These are phyloP conservation scores for Yamadazyma oceani DNA, from an alignment of 1,139 yeast species.

Conservation along the genomic window DNA sequence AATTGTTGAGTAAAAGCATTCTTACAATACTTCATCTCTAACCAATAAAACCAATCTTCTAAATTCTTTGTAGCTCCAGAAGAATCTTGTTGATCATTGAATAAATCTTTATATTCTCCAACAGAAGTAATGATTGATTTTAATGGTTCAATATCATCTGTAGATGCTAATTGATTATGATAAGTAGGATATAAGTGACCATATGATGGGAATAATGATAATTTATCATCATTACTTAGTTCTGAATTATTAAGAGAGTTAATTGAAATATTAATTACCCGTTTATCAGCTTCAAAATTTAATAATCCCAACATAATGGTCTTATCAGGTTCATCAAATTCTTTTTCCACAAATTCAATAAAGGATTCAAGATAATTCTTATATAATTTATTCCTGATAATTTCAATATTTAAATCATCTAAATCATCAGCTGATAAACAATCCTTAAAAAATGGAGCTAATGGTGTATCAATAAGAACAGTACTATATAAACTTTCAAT, in stretches of 20 bases:
- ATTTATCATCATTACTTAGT: constrained; percentile 67
- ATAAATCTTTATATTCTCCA: constrained; percentile 72
- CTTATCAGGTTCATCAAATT: constrained; percentile 71
- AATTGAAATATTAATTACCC: constrained; percentile 87
- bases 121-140: constrained; percentile 70
- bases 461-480: constrained; percentile 95
- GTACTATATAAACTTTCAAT: constrained; percentile 88
- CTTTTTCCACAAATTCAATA: constrained; percentile 56
- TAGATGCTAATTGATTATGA: constrained; percentile 65
- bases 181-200: constrained; percentile 82
- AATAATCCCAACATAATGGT: constrained; percentile 79
- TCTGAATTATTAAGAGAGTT: constrained; percentile 84
- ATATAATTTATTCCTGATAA: constrained; percentile 86
- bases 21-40: constrained; percentile 89
- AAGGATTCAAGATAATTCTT: constrained; percentile 93
- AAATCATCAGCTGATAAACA: constrained; percentile 91
- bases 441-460: constrained; percentile 93
- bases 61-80: constrained; percentile 56
- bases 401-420: constrained; percentile 93
- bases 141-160: constrained; percentile 85
- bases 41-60: constrained; percentile 90
- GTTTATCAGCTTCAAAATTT: constrained; percentile 91
- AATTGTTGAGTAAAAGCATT: constrained; percentile 97
- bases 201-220: constrained; percentile 69
- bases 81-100: constrained; percentile 53